Base-by-base conservation (phyloP, 225 moss, liverwort and hornwort genomes). In the Antitrichia curtipendula region DNA sequence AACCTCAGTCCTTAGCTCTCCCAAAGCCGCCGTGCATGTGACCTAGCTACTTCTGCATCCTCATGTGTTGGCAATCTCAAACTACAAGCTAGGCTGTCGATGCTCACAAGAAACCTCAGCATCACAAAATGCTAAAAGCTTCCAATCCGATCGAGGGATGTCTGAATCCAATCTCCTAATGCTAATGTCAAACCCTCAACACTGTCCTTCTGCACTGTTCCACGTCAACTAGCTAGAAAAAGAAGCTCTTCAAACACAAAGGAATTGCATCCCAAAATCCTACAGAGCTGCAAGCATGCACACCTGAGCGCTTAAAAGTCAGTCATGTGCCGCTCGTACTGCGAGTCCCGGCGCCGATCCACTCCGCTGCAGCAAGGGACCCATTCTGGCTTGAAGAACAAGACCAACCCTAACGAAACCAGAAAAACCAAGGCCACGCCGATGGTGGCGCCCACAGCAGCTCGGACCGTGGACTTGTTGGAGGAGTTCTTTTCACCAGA, bases 331-430 rank as follows among this genome's bases (percentile, higher is more conserved):
- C 91, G 91, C 76, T 91, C 91, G 58, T 93, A 91, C 45, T 43
- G 87, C 43, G 91, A 65, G 17, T 91, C 88, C 18, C 92, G 89
- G 58, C 87, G 75, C 71, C 87, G 85, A 36, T 78, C 59, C n/a
- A 88, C 93, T 60, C 89, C 85, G 28, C 85, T 84, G 89, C 90
- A 93, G 82, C 93, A 93, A 79, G 90, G 90, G 43, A 93, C 61
- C 92, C 92, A 93, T 36, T 93, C 82, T 12, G 93, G 93, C 88
- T 92, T 93, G 80, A 88, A 89, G 66, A 82, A 91, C 82, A 92
- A 69, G 34, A 93, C 82, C 15, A 86, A 50, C 18, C 90, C 84
- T 52, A 93, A 71, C 1, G 89, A 59, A 8, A 93, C n/a, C 43
- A 93, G 77, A 59, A 89, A 86, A 10, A 74, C 74, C 86, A 93